Percentiles rank a stretch among this genome's conserved stretches.
Evolutionary conservation across 805 yeast species (phyloP).

Genomic region (Wickerhamiella australiensis): DNA sequence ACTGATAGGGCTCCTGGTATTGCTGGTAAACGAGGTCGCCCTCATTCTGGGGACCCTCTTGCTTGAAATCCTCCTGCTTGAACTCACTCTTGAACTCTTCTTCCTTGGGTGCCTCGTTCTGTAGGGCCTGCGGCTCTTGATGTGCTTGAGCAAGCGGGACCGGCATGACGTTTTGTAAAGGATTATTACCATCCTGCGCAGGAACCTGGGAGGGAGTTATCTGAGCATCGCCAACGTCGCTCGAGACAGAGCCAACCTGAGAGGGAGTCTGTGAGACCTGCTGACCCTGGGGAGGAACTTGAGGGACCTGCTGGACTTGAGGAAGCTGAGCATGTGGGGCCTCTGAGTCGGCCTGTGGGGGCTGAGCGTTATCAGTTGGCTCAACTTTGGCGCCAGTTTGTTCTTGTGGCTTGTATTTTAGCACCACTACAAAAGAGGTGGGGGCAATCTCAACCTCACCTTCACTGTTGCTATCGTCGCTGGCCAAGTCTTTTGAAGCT

Average conservation of each 20-base stretch:
- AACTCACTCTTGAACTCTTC: constrained; percentile 1
- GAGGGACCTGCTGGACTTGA: neutral
- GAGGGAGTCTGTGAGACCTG: too few relatives aligned
- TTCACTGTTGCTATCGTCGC: constrained; percentile 1
- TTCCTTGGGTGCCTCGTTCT: constrained; percentile 2
- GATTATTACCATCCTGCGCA: neutral
- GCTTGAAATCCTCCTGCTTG: neutral
- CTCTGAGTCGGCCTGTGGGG: neutral
- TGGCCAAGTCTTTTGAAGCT: neutral
- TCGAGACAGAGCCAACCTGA: neutral
- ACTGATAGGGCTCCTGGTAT: constrained; percentile 5
- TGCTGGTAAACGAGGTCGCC: constrained; percentile 3
- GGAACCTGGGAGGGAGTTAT: neutral
- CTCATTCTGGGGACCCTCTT: neutral
- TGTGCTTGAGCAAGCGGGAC: constrained; percentile 2
- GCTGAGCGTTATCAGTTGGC: neutral
- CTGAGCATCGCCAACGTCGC: neutral
- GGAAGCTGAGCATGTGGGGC: neutral
- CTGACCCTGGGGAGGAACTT: too few relatives aligned
- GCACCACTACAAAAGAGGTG: neutral
- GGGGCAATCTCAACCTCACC: constrained; percentile 4
- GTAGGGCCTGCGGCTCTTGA: constrained; percentile 3
- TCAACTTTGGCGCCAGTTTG: neutral
- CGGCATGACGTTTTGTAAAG: neutral
- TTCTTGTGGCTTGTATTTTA: constrained; percentile 4